Base-by-base conservation (phyloP, 1,139 yeast species). In the Magnusiomyces ingens region DNA sequence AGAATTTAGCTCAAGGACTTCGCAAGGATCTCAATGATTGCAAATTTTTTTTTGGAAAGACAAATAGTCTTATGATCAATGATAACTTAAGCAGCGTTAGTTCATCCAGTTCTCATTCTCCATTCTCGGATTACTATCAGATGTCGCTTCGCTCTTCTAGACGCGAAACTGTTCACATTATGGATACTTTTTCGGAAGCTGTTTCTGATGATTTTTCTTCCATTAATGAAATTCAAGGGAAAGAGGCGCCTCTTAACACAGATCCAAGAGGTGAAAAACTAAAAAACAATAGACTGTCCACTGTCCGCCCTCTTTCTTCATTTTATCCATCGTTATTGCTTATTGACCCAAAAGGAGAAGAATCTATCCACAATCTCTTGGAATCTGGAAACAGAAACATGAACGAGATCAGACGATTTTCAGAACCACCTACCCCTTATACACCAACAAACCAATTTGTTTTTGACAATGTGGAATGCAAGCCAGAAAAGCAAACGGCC, bases 1-100 rank as follows among this genome's bases (percentile, higher is more conserved):
- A 54, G 6, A 73, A 85, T 0, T 67, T 68, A 3, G 79, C 76
- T 55, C 55, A 56, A 10, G 87, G 85, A 0, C 51, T 52, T 1
- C 71, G 76, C 52, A 52, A 58, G 8, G 70, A 70, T 1, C 60
- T 80, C 22, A 48, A 49, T 1, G 52, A 55, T 17, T 35, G 48
- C 21, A 17, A 15, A 3, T 29, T 45, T 6, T 45, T 45, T 19
- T 21, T 6, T 13, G 15, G n/a, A 10, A 21, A 11, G 15, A 11
- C 17, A 6, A 45, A 35, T 47, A 22, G 45, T n/a, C 3, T 15
- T 37, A 58, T 37, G 26, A 54, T 3, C 48, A 41, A 10, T 32
- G 49, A 10, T 38, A 32, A 2, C 55, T 52, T 3, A 49, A 47
- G 11, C 57, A 57, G 26, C 26, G 29, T 21, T 17, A 15, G 21